Base-by-base conservation (phyloP, 2,329 filamentous ascomycete species). In the Venturia nashicola region DNA sequence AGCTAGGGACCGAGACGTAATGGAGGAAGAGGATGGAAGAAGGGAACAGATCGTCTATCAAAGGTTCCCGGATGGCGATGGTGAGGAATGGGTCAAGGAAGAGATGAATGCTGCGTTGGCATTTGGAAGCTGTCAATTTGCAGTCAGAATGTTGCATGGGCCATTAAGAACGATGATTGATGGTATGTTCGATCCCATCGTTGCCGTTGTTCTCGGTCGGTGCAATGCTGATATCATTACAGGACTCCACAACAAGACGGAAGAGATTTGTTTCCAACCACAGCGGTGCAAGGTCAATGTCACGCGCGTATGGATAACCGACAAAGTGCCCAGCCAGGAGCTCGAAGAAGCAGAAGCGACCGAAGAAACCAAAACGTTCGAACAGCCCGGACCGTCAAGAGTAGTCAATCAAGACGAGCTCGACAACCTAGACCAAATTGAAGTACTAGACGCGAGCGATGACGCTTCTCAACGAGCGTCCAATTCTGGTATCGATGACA, bases 41-140 rank as follows among this genome's bases (percentile, higher is more conserved):
- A 34, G 51, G 36, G 51, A 57, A 57, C 51, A 57, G 32, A n/a
- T 57, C 12, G 51, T 57, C 51, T 57, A 57, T n/a, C 51, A 57
- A 16, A 57, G 32, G 7, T 57, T 57, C n/a, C 51, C 51, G 9
- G 51, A 57, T 34, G 6, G 51, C 3, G 51, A 57, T 8, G 51
- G 18, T 36, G 51, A 27, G 20, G 46, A n/a, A 7, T 57, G 51
- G 51, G 23, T 36, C 8, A 36, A 57, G 27, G 32, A 36, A 57
- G 27, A 57, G 27, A 7, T 57, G 14, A 57, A 34, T 36, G 51
- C 51, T n/a, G 51, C 51, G 12, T 57, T 57, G 32, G 18, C 51
- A 8, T 57, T 57, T 57, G 51, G 51, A 36, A 34, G 27, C 18
- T 57, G 51, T 36, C 51, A 36, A 20, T 57, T 57, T 7, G 51